Evolutionary conservation across 2,329 filamentous ascomycete genomes (phyloP), one percentile per base, ranked within the genome.

Genomic region (Cryphonectria naterciae): DNA sequence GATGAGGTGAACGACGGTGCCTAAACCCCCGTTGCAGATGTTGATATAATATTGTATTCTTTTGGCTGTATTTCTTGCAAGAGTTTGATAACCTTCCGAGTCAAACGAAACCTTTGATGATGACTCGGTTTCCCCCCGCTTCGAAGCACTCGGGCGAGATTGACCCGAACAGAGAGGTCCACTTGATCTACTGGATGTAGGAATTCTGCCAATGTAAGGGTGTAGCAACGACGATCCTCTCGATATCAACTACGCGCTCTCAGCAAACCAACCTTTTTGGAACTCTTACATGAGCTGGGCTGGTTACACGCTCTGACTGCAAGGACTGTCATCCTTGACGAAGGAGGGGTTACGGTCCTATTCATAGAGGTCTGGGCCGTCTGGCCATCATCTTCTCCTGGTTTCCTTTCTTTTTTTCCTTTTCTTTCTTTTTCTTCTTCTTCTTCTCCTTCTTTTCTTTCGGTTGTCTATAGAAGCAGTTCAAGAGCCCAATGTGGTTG

Each of bases 161-260:
- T 61, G 58, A 61, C 58, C 58, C 58, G 58, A 61, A 28, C 54
- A 28, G 25, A 32, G 54, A 32, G 54, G 54, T 58, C 54, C 54
- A 58, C 54, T 32, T 32, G 32, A 32, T 10, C 28, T 13, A 28
- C 15, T 19, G 6, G 54, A 32, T 3, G 25, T 58, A 8, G 54
- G 15, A 8, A 19, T 17, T 17, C 25, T 56, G 54, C 54, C 15
- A 19, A 35, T 19, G 4, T 6, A 28, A 4, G 54, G 13, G 15
- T 58, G 54, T 58, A 58, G 15, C 25, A 13, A 32, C 13, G 25
- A 35, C 54, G 28, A 32, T 19, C 13, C 10, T 58, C 25, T 58
- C 5, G 28, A 56, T 28, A 10, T 28, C 0, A 28, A 58, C n/a
- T 17, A 15, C 15, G 17, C 28, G 15, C 25, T 17, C 28, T 56